Conservation (phyloP, 78 protist species). For the Andalucia godoyi region DNA sequence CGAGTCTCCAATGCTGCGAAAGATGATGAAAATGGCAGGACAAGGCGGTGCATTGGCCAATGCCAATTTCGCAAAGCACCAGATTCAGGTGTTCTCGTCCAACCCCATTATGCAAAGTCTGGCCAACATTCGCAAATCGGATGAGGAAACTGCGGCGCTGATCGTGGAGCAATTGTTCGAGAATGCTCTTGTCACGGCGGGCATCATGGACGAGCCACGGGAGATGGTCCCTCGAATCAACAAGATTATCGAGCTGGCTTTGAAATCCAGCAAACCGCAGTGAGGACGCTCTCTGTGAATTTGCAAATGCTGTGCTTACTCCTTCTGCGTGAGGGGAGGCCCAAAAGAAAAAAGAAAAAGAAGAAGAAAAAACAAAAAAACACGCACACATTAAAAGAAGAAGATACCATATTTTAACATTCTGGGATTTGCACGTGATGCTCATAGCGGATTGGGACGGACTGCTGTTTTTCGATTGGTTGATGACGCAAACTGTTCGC, state of each 20-base stretch:
- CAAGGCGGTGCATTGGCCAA: conserved; percentile 16
- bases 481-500: too few species aligned
- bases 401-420: too few species aligned
- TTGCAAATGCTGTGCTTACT: too few species aligned
- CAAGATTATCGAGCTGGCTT: background rate
- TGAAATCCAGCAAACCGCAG: too few species aligned
- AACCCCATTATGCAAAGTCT: conserved; percentile 57
- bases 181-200: conserved; percentile 82
- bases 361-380: too few species aligned
- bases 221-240: background rate
- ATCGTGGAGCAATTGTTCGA: conserved; percentile 58
- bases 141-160: conserved; percentile 28
- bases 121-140: background rate
- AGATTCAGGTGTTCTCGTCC: conserved; percentile 62
- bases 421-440: too few species aligned
- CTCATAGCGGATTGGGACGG: too few species aligned
- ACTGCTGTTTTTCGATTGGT: too few species aligned
- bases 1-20: conserved; percentile 34
- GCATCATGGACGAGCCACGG: conserved; percentile 72
- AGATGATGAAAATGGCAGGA: conserved; percentile 46
- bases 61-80: conserved; percentile 16
- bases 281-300: too few species aligned
- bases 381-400: too few species aligned
- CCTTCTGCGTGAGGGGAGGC: too few species aligned
- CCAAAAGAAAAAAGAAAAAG: too few species aligned